Evolutionary conservation across 345 rosid species (phyloP), one percentile per base, ranked within the genome.

Genomic region (Eucalyptus curtisii): DNA sequence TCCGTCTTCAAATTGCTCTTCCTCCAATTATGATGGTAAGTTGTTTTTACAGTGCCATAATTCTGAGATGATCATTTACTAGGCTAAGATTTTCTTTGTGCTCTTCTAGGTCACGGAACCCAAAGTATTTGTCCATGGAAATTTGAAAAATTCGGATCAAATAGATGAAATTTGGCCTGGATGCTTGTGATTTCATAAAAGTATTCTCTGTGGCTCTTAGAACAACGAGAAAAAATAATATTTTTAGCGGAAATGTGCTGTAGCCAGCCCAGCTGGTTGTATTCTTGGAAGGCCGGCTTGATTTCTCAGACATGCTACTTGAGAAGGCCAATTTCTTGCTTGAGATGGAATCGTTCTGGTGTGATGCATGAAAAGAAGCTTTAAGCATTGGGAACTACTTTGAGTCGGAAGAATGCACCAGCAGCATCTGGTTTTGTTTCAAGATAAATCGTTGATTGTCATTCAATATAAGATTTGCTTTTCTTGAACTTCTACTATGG

Each of bases 11-110:
- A 89, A 89, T 80, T 86, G 88, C 91, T 37, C 91, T 96, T 89
- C 98, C 97, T 47, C 99, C 96, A 11, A 55, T 95, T 82, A 57
- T 90, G 5, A 84, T 95, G 99, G 99, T 98, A 92, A 27, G 88
- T 61, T n/a, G 20, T 71, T 30, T 76, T 40, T 40, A 40, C 42
- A 40, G 42, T 40, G 42, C 42, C 42, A 40, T 40, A 40, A 40
- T 40, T 40, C 42, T 40, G 42, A 40, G 42, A 40, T 40, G 42
- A 40, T 40, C 57, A 79, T 68, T 68, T 76, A 8, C 48, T 31
- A 81, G 48, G 64, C 86, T 53, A 86, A 89, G n/a, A 81, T 86
- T 88, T 82, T 87, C 22, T 44, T 45, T 31, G 16, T 49, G 61
- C 53, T 88, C 37, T 47, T 55, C 55, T 87, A 98, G 99, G 96